Evolutionary conservation across 441 rosid species (phyloP), one percentile per base, ranked within the genome.

Genomic region (Bocquillonia castaneifolia): DNA sequence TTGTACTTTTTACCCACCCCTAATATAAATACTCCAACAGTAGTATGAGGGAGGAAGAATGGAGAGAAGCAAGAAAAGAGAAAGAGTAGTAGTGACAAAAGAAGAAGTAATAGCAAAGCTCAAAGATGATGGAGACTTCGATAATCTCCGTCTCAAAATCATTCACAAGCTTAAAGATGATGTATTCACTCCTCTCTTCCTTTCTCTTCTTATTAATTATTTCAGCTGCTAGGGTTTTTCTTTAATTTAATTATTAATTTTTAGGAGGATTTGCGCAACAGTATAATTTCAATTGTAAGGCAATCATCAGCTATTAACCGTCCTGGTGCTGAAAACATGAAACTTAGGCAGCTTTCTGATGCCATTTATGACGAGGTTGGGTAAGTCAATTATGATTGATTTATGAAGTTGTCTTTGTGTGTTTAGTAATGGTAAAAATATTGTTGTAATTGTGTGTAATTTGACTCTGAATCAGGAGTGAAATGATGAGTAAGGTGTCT

Each of bases 61-160:
- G 74, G 74, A 71, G 20, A 56, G 50, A 23, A 64, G 54, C 44
- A 26, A 37, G 3, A 57, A 68, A 67, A 15, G 59, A 26, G 28
- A 70, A 64, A 72, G 6, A 36, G 56, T 9, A 48, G 64, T 31
- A 29, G 76, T 82, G 15, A 83, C 76, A 78, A 91, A 87, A 74
- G 97, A 86, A 44, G 85, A 86, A 26, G 91, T 94, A 5, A 82
- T 94, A 18, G 76, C 83, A 23, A 91, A 90, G 76, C 90, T 94
- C 45, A 91, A 88, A 64, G 97, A 94, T 73, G 96, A 91, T 54
- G 96, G 97, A 18, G 92, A 91, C 73, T 93, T 93, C 73, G 99
- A 93, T 77, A 81, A 82, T 51, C 99, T 91, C 72, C 97, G 97
- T 68, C 91, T 91, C 80, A 74, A 79, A 62, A 86, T 88, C 77